A percentile compares a stretch with the other conserved stretches of the same genome.
These are phyloP conservation scores for Ophiocordyceps camponoti-saundersi DNA, from an alignment of 2,329 filamentous ascomycete species.

Conservation along the genomic window DNA sequence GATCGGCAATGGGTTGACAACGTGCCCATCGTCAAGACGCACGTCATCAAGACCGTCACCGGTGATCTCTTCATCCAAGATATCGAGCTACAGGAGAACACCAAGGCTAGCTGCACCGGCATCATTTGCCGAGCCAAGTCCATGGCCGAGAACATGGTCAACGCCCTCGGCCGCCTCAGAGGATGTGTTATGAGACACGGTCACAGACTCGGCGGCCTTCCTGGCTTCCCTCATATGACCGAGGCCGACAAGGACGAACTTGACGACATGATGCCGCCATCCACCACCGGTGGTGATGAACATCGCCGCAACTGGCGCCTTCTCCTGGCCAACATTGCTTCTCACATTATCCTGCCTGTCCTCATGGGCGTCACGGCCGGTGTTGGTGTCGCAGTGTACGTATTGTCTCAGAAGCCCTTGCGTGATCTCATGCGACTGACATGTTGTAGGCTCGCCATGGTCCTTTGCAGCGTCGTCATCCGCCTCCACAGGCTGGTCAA, in stretches of 20 bases:
- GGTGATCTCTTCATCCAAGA: slow-evolving; percentile 37
- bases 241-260: not conserved
- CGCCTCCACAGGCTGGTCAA: slow-evolving; percentile 37
- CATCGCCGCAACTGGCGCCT: slow-evolving; percentile 19
- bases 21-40: slow-evolving; percentile 39
- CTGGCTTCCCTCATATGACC: not conserved
- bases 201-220: slow-evolving; percentile 4
- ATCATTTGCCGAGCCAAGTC: slow-evolving; percentile 33
- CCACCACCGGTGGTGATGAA: slow-evolving; percentile 2
- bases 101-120: slow-evolving; percentile 20
- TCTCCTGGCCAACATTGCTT: slow-evolving; percentile 36
- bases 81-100: slow-evolving; percentile 20
- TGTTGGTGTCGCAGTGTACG: slow-evolving; percentile 46
- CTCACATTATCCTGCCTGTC: slow-evolving; percentile 50
- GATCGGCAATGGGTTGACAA: slow-evolving; percentile 35
- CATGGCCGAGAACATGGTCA: slow-evolving; percentile 11
- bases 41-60: slow-evolving; percentile 40
- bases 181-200: slow-evolving; percentile 1
- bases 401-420: slow-evolving; percentile 3
- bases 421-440: slow-evolving; percentile 11
- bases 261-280: not conserved
- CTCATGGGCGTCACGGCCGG: slow-evolving; percentile 53
- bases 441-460: slow-evolving; percentile 38
- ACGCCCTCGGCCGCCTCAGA: slow-evolving; percentile 10
- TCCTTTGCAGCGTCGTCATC: slow-evolving; percentile 43